Evolutionary conservation across 2,329 filamentous ascomycete genomes (phyloP).

Genomic region (Orbilia brochopaga): DNA sequence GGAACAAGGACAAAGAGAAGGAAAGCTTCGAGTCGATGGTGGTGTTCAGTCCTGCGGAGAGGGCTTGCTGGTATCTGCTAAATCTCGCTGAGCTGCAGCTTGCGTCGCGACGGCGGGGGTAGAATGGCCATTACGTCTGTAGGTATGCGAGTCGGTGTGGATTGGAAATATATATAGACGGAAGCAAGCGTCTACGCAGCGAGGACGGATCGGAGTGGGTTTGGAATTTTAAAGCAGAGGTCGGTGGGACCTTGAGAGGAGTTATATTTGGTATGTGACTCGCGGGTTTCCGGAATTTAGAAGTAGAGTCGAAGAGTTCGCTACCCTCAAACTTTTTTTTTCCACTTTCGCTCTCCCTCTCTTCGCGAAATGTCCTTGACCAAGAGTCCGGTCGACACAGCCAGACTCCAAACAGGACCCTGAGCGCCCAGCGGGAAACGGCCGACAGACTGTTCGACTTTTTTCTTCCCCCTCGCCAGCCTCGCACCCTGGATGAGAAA

Average conservation of each 20-base stretch:
- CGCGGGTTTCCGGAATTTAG: not conserved
- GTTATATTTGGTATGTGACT: not conserved
- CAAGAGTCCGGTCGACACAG: not conserved
- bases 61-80: too few relatives aligned
- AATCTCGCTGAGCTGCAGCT: too few relatives aligned
- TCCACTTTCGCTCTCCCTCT: not conserved
- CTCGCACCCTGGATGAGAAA: not conserved
- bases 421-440: slow-evolving; percentile 5
- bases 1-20: not conserved
- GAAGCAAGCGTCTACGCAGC: not conserved
- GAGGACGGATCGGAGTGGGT: not conserved
- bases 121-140: too few relatives aligned
- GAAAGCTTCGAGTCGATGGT: too few relatives aligned
- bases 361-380: not conserved
- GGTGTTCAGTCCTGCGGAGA: too few relatives aligned
- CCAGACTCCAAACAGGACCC: not conserved
- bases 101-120: too few relatives aligned
- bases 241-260: not conserved
- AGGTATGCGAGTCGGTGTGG: too few relatives aligned
- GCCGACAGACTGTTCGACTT: not conserved
- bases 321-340: not conserved
- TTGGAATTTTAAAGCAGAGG: not conserved
- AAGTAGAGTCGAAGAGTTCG: slow-evolving; percentile 3
- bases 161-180: not conserved
- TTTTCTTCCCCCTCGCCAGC: not conserved